Base-by-base conservation (phyloP, 2,329 filamentous ascomycete genomes). In the Macrophomina phaseolina region DNA sequence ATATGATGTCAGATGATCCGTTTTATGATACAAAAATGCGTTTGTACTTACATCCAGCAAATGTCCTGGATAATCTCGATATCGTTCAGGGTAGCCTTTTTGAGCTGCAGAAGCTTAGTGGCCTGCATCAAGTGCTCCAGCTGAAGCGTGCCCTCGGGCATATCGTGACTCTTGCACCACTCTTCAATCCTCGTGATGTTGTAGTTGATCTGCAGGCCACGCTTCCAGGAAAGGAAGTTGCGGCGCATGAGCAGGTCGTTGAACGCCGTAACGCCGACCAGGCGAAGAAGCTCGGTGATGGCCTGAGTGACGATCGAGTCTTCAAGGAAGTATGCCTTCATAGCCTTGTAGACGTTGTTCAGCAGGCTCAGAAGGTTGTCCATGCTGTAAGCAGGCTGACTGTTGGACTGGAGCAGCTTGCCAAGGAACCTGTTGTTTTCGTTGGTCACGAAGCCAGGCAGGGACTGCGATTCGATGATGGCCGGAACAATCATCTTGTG, bases 61-160 rank as follows among this genome's bases (percentile, higher is more conserved):
- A 99, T 99, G 78, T 99, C 95, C 83, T 99, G 95, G 75, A 99
- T 99, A 74, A 99, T 99, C 82, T 99, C 95, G 74, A 99, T 99
- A 76, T 99, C 95, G 78, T 98, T 99, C 77, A 99, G 83, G 0
- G 95, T 99, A 8, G 95, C 95, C 84, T 99, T 99, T 89, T 99
- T 99, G 70, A 99, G 85, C 80, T 99, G 95, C 70, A 99, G 86
- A 70, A 99, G 89, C 83, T 99, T 99, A 23, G 95, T 99, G 64
- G 95, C 95, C 92, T 98, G 94, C 95, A 99, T 99, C 73, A 99
- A 83, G 84, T 99, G 95, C 84, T 99, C 95, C 66, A 99, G 87
- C 82, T 98, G 94, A 64, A 99, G 86, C 36, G 94, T 99, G 65
- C 95, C 95, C 81, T 99, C 94, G 1, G 95, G 95, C 94, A 99